These are phyloP conservation scores for Ilex asprella DNA, from an alignment of 257 asterid genomes.

Conservation along the genomic window DNA sequence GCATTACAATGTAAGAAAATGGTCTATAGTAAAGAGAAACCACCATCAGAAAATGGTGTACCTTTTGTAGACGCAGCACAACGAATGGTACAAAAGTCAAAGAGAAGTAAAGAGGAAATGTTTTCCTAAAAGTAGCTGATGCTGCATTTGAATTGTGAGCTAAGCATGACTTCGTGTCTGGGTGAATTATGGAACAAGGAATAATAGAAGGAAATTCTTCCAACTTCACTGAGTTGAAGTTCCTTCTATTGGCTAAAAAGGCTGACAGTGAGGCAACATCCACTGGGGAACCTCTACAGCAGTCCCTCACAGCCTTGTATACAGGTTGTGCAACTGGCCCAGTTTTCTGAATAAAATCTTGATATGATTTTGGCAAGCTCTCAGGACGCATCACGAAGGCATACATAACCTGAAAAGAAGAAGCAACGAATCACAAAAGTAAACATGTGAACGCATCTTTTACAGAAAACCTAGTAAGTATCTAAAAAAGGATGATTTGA, in stretches of 20 bases:
- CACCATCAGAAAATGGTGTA: conserved; percentile 25
- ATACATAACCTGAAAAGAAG: conserved; percentile 73
- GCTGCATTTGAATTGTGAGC: conserved; percentile 79
- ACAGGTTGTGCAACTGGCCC: conserved; percentile 97
- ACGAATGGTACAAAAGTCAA: conserved; percentile 96
- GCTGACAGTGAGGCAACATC: conserved; percentile 64
- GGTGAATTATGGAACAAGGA: conserved; percentile 89
- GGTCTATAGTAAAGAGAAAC: conserved; percentile 5
- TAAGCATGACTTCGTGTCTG: conserved; percentile 70
- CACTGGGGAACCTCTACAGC: conserved; percentile 90
- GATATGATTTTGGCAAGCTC: conserved; percentile 95
- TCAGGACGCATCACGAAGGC: conserved; percentile 98
- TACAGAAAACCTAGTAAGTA: too few relatives aligned
- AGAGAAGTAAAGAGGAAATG: conserved; percentile 96
- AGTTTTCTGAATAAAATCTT: conserved; percentile 96
- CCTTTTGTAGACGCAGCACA: conserved; percentile 93
- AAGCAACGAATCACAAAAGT: too few relatives aligned
- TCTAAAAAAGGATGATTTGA: too few relatives aligned
- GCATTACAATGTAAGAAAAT: too few relatives aligned
- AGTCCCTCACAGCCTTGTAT: conserved; percentile 93
- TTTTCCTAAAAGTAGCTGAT: conserved; percentile 81
- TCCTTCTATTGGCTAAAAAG: conserved; percentile 45
- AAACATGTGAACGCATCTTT: too few relatives aligned
- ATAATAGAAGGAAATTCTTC: conserved; percentile 69
- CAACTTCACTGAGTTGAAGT: conserved; percentile 46